Evolutionary conservation across 2,329 filamentous ascomycete genomes (phyloP), one percentile per base, ranked within the genome.

Genomic region (Saccharata proteae): DNA sequence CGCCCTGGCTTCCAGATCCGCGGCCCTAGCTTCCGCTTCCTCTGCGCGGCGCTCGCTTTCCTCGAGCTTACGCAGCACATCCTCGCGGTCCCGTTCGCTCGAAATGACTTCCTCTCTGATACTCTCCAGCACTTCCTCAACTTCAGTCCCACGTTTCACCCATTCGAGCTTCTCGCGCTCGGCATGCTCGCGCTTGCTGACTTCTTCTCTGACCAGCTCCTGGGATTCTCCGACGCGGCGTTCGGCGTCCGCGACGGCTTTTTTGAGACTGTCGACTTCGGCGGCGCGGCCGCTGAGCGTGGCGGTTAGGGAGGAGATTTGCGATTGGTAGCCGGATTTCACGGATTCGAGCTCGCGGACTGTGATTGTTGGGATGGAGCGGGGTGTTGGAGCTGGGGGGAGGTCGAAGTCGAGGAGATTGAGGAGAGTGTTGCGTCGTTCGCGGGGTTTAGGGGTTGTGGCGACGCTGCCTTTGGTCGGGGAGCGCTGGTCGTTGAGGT

Each of bases 261-360:
- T 75, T 53, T 93, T 93, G 36, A 96, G 69, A 19, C 80, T 88
- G 30, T 77, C 68, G 20, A 90, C 83, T 54, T 96, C 86, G 5
- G 88, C 88, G 52, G 96, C 88, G 48, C 90, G 92, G 29, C 90
- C 90, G 45, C 78, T 86, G 7, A 98, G 65, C 7, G 83, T 88
- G 3, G 90, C 90, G 49, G 83, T 90, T 12, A 98, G 71, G n/a
- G 81, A 84, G 39, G 84, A 93, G 37, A 98, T 93, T 51, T 96
- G 83, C 0, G 86, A 93, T 30, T 92, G 68, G 46, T 93, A 92
- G 15, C 71, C 72, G 0, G 86, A 94, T 54, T 96, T 96, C 38
- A 96, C 67, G 10, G 80, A 82, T 52, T 98, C 90, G 3, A 96
- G 66, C 58, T 98, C 90, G 19, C 90, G 76, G 2, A 90, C 82